Base-by-base conservation (phyloP, 164 flowering plant genomes). In the Cinnamomum chago region DNA sequence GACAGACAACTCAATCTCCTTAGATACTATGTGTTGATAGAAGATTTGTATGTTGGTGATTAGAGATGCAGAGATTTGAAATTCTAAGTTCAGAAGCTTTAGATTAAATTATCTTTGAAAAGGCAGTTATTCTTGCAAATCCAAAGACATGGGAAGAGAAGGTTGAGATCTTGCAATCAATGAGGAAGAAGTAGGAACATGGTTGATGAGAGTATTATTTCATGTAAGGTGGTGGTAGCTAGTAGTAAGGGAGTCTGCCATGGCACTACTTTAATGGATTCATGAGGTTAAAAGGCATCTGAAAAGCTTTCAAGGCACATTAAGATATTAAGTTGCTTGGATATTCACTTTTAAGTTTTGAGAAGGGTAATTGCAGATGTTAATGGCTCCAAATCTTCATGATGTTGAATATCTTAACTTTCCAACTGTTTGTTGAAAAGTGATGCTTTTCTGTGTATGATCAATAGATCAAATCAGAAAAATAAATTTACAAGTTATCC, bases 121-220 rank as follows among this genome's bases (percentile, higher is more conserved):
- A 2, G 73, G 73, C 73, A 58, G 58, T 58, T 71, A 71, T 71
- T 71, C 47, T 9, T 40, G 47, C 47, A 40, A 40, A 40, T 40
- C 47, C 47, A 30, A 71, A 50, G 30, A 52, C 65, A 58, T 20
- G 66, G 66, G 73, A 28, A 58, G 24, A 60, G 50, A 28, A 55
- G 20, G 60, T 3, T 3, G 60, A 55, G 60, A 55, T 55, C 6
- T 14, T 55, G 5, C 20, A 55, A 55, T 55, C 3, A 55, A 55
- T 15, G 60, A 55, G n/a, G n/a, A 55, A 55, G 60, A 55, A 55
- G 13, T 20, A 55, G 47, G 13, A 55, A 55, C 60, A 55, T 3
- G 18, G 60, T 55, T 55, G 60, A 20, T 15, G 17, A 15, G 60
- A 55, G 60, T 55, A 15, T 55, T 18, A 55, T 55, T 15, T 55